These are phyloP conservation scores for Rubus idaeus DNA, from an alignment of 306 rosid genomes.

Conservation along the genomic window DNA sequence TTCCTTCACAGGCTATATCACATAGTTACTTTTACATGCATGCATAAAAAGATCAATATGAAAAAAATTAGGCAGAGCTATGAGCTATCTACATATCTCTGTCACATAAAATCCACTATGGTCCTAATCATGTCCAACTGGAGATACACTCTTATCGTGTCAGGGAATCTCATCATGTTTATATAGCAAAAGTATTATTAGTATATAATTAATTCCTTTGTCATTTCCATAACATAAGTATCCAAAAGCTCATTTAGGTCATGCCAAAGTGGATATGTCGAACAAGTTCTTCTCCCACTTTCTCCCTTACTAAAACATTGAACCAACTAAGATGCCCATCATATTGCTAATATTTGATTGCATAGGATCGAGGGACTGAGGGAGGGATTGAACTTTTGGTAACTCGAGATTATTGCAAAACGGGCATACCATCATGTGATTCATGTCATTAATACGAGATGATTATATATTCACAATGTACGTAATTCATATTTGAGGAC, in stretches of 20 bases:
- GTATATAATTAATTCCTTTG: background rate
- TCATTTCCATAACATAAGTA: background rate
- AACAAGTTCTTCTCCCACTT: background rate
- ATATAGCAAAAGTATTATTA: background rate
- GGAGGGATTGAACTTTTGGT: too few relatives aligned
- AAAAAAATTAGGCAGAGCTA: background rate
- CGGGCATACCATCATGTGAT: too few relatives aligned
- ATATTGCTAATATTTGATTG: too few relatives aligned
- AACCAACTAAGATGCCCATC: too few relatives aligned
- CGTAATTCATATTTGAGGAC: too few relatives aligned
- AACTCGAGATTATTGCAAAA: too few relatives aligned
- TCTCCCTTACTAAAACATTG: background rate
- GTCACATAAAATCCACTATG: background rate
- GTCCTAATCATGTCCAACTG: slow-evolving; percentile 29
- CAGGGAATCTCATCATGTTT: slow-evolving; percentile 17
- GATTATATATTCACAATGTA: too few relatives aligned
- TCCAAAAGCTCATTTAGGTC: background rate
- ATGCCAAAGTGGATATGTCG: background rate
- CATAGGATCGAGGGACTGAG: too few relatives aligned
- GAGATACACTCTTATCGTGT: slow-evolving; percentile 12
- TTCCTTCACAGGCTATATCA: background rate
- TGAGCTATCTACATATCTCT: background rate
- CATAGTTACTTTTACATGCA: too few relatives aligned
- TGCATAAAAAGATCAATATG: background rate
- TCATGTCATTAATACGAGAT: too few relatives aligned